Conservation (phyloP, 805 yeast genomes). For the Pichia occidentalis region DNA sequence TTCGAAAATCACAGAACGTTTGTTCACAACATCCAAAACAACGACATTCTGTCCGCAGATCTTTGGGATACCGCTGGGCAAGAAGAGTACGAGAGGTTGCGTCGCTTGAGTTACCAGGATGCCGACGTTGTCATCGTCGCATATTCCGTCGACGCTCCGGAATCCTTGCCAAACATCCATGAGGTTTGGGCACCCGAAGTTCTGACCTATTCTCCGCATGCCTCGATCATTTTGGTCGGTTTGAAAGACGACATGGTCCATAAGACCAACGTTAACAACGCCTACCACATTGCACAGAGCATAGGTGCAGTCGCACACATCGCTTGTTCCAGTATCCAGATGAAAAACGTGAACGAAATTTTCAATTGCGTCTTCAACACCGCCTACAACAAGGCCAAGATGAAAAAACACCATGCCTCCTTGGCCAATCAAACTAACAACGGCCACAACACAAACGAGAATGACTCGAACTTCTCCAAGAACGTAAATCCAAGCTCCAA, state of each 20-base stretch:
- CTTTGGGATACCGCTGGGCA: conserved; percentile 97
- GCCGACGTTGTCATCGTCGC: conserved; percentile 71
- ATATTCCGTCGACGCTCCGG: conserved; percentile 57
- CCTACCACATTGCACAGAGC: conserved; percentile 28
- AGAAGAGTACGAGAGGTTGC: conserved; percentile 79
- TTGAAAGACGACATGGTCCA: conserved; percentile 64
- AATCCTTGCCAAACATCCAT: conserved; percentile 62
- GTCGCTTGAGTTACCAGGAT: conserved; percentile 84
- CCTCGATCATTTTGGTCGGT: conserved; percentile 77
- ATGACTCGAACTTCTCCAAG: neutral
- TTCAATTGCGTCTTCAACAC: conserved; percentile 47
- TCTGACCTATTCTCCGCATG: conserved; percentile 70
- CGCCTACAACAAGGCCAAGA: conserved; percentile 19
- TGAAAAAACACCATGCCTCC: conserved; percentile 7
- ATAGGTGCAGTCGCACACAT: conserved; percentile 67
- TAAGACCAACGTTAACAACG: conserved; percentile 22
- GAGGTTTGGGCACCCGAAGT: conserved; percentile 90
- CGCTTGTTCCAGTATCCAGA: conserved; percentile 72
- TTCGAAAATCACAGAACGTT: conserved; percentile 91
- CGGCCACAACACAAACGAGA: neutral
- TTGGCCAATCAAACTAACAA: conserved; percentile 6
- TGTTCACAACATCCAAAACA: conserved; percentile 86
- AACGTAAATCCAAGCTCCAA: neutral
- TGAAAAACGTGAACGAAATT: conserved; percentile 58
- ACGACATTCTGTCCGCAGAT: conserved; percentile 77